Base-by-base conservation (phyloP, 106 monocot genomes). In the Dactylorhiza incarnata region DNA sequence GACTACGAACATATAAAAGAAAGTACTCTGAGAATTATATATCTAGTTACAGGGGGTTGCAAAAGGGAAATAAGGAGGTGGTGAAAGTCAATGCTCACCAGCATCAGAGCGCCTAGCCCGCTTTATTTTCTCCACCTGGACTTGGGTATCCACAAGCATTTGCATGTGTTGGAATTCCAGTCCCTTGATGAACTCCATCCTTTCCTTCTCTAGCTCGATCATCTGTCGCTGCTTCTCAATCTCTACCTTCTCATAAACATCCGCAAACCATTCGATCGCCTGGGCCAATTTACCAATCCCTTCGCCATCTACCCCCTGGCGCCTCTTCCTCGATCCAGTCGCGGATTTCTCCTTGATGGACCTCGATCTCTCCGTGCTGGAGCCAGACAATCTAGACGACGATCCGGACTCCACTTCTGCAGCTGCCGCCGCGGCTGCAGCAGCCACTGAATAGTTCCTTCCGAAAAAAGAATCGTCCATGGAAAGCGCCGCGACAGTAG, bases 121-220 rank as follows among this genome's bases (percentile, higher is more conserved):
- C 74, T 86, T 83, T 73, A 87, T 76, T 81, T 84, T 91, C 76
- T 79, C 81, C 12, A 91, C 56, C 84, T 95, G 80, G 12, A 95
- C 82, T 81, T 89, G 86, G 11, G 81, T 81, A 52, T 95, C 95
- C 45, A 89, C 87, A 48, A 91, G 84, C 52, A 87, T 84, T 82
- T 95, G 92, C 92, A 95, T 95, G 68, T 90, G 48, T 77, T 92
- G 90, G 81, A 88, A 82, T 77, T 95, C 95, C 26, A 95, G 81
- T 46, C 82, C 85, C 82, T 92, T 92, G 45, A 86, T 75, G 53
- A 95, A 90, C 82, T 99, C 91, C 94, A 99, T 99, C 80, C 89
- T 54, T 86, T 99, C 91, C 89, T 83, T 91, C 87, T 99, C 97
- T 73, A 99, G 82, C 65, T 99, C 89, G 74, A 91, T 77, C 87